These are phyloP conservation scores for Verticillium klebahnii DNA, from an alignment of 2,329 filamentous ascomycete genomes.

Conservation along the genomic window DNA sequence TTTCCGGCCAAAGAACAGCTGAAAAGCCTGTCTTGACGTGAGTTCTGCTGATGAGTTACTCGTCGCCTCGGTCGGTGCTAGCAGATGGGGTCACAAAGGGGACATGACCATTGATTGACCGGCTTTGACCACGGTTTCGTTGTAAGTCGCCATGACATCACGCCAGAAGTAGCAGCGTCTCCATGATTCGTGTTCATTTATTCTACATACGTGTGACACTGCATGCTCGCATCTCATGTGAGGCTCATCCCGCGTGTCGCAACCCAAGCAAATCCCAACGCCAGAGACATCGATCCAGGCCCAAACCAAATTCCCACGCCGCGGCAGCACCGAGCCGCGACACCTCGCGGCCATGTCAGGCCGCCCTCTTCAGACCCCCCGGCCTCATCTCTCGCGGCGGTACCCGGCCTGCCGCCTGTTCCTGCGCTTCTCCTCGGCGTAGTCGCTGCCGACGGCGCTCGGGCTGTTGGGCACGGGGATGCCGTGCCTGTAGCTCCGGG, in stretches of 20 bases:
- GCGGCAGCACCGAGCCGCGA: no score
- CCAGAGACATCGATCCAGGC: background rate
- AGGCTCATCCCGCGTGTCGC: background rate
- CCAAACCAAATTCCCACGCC: no score
- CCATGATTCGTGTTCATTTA: background rate
- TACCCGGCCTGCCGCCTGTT: slow-evolving; percentile 29
- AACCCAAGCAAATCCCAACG: background rate
- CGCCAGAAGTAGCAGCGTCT: background rate
- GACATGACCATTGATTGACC: no score
- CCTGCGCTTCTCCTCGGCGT: slow-evolving; percentile 39
- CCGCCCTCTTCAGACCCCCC: background rate
- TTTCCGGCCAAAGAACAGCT: no score
- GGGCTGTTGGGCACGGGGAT: slow-evolving; percentile 44
- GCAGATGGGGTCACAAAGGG: no score
- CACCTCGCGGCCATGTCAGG: no score
- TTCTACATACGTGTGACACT: background rate
- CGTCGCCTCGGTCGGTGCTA: no score
- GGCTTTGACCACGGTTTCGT: no score
- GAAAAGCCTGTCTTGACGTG: no score
- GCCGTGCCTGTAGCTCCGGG: slow-evolving; percentile 52
- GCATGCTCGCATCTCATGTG: background rate
- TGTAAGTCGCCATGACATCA: background rate
- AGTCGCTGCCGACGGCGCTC: slow-evolving; percentile 27
- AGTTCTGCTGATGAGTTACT: no score
- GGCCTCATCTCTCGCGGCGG: slow-evolving; percentile 16